Evolutionary conservation across 1,284 basidiomycete genomes (phyloP).

Genomic region (Cystobasidium slooffiae): DNA sequence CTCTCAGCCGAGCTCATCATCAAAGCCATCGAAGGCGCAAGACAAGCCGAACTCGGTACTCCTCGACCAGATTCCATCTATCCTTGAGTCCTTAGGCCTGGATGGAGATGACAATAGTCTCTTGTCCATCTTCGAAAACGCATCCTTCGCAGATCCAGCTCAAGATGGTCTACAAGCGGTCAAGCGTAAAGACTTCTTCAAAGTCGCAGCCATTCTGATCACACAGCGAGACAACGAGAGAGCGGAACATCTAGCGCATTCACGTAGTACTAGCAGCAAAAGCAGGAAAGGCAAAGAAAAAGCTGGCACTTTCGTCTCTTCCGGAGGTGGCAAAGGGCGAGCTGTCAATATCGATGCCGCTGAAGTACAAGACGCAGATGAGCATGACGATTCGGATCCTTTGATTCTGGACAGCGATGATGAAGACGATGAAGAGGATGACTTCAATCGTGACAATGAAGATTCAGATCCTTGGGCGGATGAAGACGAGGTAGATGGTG

Average conservation of each 20-base stretch:
- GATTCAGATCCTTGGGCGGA: constrained; percentile 44
- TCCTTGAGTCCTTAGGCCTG: constrained; percentile 31
- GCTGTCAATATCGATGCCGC: constrained; percentile 33
- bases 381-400: constrained; percentile 43
- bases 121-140: constrained; percentile 43
- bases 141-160: constrained; percentile 26
- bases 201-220: constrained; percentile 35
- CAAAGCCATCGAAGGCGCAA: neutral
- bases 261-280: neutral
- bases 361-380: constrained; percentile 29
- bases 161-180: constrained; percentile 36
- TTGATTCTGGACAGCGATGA: constrained; percentile 29
- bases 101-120: constrained; percentile 39
- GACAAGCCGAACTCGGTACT: constrained; percentile 21
- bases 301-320: constrained; percentile 29
- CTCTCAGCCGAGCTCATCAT: constrained; percentile 16
- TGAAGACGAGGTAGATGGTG: constrained; percentile 40
- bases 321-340: constrained; percentile 38
- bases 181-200: constrained; percentile 41
- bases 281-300: constrained; percentile 16
- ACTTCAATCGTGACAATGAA: constrained; percentile 27
- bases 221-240: constrained; percentile 38
- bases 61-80: constrained; percentile 31
- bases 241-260: constrained; percentile 1
- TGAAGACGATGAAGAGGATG: constrained; percentile 39